Evolutionary conservation across 2,329 filamentous ascomycete genomes (phyloP), one percentile per base, ranked within the genome.

Genomic region (Metarhizium album): DNA sequence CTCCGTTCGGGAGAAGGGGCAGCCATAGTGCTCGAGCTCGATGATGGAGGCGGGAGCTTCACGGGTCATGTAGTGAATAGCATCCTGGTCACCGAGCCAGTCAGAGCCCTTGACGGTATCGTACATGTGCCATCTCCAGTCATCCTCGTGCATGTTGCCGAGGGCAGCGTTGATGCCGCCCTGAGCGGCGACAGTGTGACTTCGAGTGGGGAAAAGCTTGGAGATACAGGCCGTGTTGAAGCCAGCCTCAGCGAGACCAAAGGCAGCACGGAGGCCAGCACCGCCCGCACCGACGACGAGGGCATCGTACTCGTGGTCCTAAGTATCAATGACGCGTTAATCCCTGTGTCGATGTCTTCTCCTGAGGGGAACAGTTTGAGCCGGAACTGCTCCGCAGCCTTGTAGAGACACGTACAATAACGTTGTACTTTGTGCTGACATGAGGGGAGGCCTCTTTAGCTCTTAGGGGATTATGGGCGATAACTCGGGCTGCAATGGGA

Each of bases 71-170:
- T 96, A 96, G 74, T 96, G 90, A 66, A 96, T 96, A 58, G 90
- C 90, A 68, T 96, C 90, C 73, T 96, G 90, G 71, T 96, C 90
- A 70, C 90, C 90, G 48, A 96, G 82, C 90, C 90, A 96, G 76
- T 96, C 90, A 58, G 88, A 95, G 58, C 90, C 90, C 78, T 96
- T 96, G 67, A 96, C 90, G 42, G 90, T 96, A 70, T 96, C 90
- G 77, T 96, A 96, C 90, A 96, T 96, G 74, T 96, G 90, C 90
- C 90, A 96, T 77, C 90, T 84, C 90, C 90, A 96, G 74, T 96
- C 90, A 65, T 96, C 90, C 76, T 91, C 82, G 78, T 95, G 90
- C 90, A 96, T 96, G 75, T 95, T 95, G 65, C 87, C 87, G 51
- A 93, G 78, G 48, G 87, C 87, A 51, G 87, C 87, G 69, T 93